phyloP scores from a whole-genome alignment of 306 rosid genomes.

The Dryas alaskensis region DNA sequence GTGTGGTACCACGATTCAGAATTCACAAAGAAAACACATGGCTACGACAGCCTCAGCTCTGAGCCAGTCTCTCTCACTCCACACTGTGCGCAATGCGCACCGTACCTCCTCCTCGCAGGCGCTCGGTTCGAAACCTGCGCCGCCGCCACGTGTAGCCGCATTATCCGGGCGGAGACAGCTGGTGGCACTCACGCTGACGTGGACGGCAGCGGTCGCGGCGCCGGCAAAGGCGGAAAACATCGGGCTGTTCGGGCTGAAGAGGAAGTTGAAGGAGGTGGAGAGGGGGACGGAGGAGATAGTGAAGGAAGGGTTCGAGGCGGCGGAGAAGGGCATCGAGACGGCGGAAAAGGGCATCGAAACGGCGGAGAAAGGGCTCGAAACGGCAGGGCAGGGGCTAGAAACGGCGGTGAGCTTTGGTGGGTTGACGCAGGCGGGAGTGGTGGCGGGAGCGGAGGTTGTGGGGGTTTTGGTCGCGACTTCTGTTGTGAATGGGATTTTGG shows the following conservation, averaged over 20 bases:
- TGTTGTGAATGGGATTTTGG: slow-evolving; percentile 73
- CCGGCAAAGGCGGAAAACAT: slow-evolving; percentile 56
- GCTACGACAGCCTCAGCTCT: slow-evolving; percentile 47
- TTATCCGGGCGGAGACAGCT: slow-evolving; percentile 52
- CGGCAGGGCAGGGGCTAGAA: slow-evolving; percentile 55
- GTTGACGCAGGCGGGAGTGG: slow-evolving; percentile 72
- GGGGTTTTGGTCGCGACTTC: slow-evolving; percentile 69
- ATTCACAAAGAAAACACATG: slow-evolving; percentile 20
- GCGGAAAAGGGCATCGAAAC: slow-evolving; percentile 37
- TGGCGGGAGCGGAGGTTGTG: slow-evolving; percentile 69
- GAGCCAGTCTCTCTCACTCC: slow-evolving; percentile 36
- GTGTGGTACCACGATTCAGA: not conserved
- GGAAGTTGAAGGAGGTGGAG: slow-evolving; percentile 68
- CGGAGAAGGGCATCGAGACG: slow-evolving; percentile 54
- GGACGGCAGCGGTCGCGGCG: slow-evolving; percentile 48
- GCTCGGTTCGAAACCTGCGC: slow-evolving; percentile 6
- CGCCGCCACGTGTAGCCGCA: slow-evolving; percentile 1
- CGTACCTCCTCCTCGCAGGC: slow-evolving; percentile 22
- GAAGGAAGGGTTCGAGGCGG: slow-evolving; percentile 70
- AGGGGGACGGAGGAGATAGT: slow-evolving; percentile 69
- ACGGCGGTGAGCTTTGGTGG: slow-evolving; percentile 54
- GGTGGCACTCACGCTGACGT: slow-evolving; percentile 47
- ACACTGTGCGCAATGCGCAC: slow-evolving; percentile 31
- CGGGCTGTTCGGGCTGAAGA: slow-evolving; percentile 67
- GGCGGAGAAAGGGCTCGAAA: slow-evolving; percentile 46